These are phyloP conservation scores for Penicillium aurantiogriseum DNA, from an alignment of 2,329 filamentous ascomycete species.

Conservation along the genomic window DNA sequence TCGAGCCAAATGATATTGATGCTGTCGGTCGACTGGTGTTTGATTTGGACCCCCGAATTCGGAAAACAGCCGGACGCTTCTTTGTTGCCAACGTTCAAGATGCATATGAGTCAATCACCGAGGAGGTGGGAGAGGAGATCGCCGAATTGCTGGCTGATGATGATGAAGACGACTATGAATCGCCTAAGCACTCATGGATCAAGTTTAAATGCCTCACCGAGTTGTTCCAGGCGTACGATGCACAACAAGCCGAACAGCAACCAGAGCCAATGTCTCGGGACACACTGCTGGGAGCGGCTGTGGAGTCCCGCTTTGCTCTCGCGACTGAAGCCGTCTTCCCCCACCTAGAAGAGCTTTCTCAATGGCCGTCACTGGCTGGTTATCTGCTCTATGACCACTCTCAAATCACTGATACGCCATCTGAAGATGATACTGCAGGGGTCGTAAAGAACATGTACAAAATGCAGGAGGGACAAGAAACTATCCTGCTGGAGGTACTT, in stretches of 20 bases:
- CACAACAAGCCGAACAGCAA: constrained; percentile 50
- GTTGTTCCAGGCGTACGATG: constrained; percentile 77
- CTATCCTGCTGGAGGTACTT: constrained; percentile 81
- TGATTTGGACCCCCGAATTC: constrained; percentile 77
- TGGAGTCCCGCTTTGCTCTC: constrained; percentile 79
- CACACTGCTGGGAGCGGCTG: constrained; percentile 58
- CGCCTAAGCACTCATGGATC: constrained; percentile 79
- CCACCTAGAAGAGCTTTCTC: constrained; percentile 72
- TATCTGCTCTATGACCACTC: constrained; percentile 94
- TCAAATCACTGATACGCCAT: constrained; percentile 53
- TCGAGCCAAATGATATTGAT: constrained; percentile 91
- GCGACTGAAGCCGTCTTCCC: constrained; percentile 85
- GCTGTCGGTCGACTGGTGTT: constrained; percentile 83
- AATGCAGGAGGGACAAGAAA: constrained; percentile 73
- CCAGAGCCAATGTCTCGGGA: constrained; percentile 30
- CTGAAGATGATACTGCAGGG: constrained; percentile 58
- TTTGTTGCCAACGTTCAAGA: constrained; percentile 86
- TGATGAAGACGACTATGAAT: constrained; percentile 67
- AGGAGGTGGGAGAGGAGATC: constrained; percentile 78
- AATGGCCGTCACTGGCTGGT: constrained; percentile 85
- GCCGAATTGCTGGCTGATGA: constrained; percentile 75
- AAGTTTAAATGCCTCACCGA: constrained; percentile 88
- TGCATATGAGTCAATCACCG: constrained; percentile 72
- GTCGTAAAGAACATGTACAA: constrained; percentile 71
- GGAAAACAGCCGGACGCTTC: constrained; percentile 85